These are phyloP conservation scores for Saussurea involucrata DNA, from an alignment of 129 eudicot species.

Conservation along the genomic window DNA sequence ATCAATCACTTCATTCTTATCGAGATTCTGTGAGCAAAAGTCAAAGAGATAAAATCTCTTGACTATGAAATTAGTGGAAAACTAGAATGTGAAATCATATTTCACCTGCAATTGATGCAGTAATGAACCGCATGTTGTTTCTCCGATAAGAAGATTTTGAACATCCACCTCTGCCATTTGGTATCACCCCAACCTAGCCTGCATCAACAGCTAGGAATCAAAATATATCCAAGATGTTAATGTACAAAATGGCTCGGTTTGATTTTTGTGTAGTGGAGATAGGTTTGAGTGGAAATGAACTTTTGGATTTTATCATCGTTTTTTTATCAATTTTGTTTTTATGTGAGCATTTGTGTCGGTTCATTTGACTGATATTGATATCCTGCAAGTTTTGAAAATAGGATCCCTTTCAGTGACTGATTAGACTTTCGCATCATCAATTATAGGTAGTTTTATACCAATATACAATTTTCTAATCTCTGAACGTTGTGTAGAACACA, in stretches of 20 bases:
- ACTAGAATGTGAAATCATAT: neutral
- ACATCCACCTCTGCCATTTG: constrained; percentile 70
- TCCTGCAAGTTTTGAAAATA: neutral
- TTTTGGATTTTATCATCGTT: neutral
- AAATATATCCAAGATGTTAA: neutral
- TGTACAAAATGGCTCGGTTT: neutral
- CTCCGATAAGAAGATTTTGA: constrained; percentile 52
- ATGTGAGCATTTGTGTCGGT: neutral
- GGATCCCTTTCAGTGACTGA: neutral
- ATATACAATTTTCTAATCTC: neutral
- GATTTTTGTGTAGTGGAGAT: neutral
- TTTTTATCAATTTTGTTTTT: neutral
- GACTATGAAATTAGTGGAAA: neutral
- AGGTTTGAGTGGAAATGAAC: neutral
- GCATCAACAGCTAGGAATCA: constrained; percentile 14
- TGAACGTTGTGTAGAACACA: neutral
- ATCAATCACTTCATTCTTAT: neutral
- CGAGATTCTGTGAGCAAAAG: neutral
- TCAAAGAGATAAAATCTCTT: neutral
- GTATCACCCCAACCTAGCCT: constrained; percentile 28
- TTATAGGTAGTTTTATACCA: neutral
- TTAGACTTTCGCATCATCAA: neutral
- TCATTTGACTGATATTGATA: neutral
- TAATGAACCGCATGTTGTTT: constrained; percentile 67
- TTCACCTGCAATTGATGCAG: constrained; percentile 82